Conservation (phyloP, 176 grass and related monocot genomes). For the Zea mays region Zm-B73-REFERENCE-NAM-5.0 NC_050105.1:147436501-147437000, state of each 20-base stretch:
- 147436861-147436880: too few species aligned
- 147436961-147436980: too few species aligned
- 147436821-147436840: not conserved
- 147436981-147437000: not conserved
- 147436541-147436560: not conserved
- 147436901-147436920: too few species aligned
- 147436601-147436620: not conserved
- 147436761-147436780: not conserved
- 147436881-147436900: too few species aligned
- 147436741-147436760: not conserved
- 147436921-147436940: too few species aligned
- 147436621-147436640: not conserved
- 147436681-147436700: not conserved
- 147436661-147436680: not conserved
- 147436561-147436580: not conserved
- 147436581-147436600: not conserved
- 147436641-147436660: not conserved
- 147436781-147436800: constrained; percentile 5
- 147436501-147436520: too few species aligned
- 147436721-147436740: not conserved
- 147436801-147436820: not conserved
- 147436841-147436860: not conserved
- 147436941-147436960: too few species aligned
- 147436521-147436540: too few species aligned
- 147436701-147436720: constrained; percentile 5